Conservation (phyloP, 192 early-diverging fungal species). For the Spizellomyces punctatus region DNA sequence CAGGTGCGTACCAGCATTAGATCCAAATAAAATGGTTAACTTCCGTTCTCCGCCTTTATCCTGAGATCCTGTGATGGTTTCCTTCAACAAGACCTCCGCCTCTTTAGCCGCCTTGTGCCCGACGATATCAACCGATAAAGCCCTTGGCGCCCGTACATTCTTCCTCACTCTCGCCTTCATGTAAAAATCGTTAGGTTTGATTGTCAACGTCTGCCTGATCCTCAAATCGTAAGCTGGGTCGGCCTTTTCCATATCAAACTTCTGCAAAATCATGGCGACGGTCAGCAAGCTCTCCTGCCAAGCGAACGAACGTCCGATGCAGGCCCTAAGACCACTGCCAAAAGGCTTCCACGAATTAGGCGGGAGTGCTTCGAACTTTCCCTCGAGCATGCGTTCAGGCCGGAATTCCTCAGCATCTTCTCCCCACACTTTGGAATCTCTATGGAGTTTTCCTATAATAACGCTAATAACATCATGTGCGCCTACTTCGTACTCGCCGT, state of each 20-base stretch:
- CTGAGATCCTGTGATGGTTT: not conserved
- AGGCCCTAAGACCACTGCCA: not conserved
- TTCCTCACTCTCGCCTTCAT: not conserved
- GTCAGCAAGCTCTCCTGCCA: constrained; percentile 12
- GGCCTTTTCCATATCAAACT: not conserved
- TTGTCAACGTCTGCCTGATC: constrained; percentile 5
- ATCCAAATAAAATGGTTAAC: too few species aligned
- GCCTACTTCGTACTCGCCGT: not conserved
- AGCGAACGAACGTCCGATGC: constrained; percentile 10
- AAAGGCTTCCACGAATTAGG: constrained; percentile 18
- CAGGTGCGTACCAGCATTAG: too few species aligned
- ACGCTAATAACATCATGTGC: not conserved
- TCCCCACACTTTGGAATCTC: constrained; percentile 14
- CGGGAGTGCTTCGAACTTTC: not conserved
- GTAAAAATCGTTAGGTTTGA: not conserved
- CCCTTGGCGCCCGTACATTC: not conserved
- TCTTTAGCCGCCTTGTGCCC: not conserved
- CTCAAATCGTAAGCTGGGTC: not conserved
- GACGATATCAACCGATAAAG: not conserved
- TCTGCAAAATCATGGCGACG: constrained; percentile 3
- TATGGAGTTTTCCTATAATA: not conserved
- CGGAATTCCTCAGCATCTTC: constrained; percentile 19
- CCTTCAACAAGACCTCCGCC: not conserved
- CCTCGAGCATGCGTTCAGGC: constrained; percentile 14
- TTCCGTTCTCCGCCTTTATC: too few species aligned